These are phyloP conservation scores for Mycena maculata DNA, from an alignment of 768 basidiomycete species.

Conservation along the genomic window DNA sequence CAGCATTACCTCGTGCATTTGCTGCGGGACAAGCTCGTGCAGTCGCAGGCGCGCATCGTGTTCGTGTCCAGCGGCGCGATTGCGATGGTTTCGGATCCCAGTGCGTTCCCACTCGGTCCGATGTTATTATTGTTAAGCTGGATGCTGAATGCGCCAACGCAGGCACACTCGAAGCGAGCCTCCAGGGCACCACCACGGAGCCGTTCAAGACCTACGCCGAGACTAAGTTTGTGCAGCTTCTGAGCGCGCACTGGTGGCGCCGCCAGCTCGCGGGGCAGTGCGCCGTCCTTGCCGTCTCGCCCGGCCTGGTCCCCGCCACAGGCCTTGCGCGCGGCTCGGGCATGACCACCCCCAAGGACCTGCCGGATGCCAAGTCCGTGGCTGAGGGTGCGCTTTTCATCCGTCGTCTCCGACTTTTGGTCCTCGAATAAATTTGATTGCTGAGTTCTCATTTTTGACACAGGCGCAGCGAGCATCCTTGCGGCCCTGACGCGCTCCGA, in stretches of 20 bases:
- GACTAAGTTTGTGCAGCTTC: constrained; percentile 20
- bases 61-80: constrained; percentile 31
- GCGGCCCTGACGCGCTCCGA: constrained; percentile 19
- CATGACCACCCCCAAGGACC: not conserved
- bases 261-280: constrained; percentile 10
- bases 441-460: not conserved
- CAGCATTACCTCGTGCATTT: constrained; percentile 33
- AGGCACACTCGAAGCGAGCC: no score
- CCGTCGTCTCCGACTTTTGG: no score
- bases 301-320: constrained; percentile 26
- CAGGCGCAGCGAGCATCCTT: constrained; percentile 22
- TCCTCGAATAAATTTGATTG: no score
- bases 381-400: not conserved
- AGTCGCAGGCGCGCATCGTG: constrained; percentile 23
- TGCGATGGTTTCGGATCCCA: constrained; percentile 14
- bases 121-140: no score
- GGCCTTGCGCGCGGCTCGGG: constrained; percentile 1
- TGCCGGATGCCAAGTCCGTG: constrained; percentile 17
- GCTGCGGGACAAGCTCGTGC: constrained; percentile 24
- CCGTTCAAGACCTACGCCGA: not conserved
- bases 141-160: no score
- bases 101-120: constrained; percentile 7
- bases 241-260: constrained; percentile 31
- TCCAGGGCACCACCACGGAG: not conserved
- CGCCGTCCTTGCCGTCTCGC: constrained; percentile 29